Percentiles rank a stretch among this genome's conserved stretches.
Evolutionary conservation across 2,329 filamentous ascomycete genomes (phyloP).

Genomic region (Hymenoscyphus occultus): DNA sequence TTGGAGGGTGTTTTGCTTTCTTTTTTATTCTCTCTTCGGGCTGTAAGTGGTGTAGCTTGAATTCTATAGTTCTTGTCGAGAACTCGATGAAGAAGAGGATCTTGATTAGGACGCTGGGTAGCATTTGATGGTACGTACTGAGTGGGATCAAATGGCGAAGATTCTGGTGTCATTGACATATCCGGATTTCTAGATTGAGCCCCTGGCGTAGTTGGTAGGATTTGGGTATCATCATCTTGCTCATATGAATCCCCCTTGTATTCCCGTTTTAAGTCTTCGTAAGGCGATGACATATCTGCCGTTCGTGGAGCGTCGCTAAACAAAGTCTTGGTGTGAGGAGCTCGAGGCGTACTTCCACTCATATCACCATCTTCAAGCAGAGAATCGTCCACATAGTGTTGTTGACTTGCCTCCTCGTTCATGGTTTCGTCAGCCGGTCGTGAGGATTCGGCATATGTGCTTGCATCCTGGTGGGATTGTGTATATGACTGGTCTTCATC

Average conservation of each 20-base stretch:
- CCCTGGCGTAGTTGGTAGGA: constrained; percentile 36
- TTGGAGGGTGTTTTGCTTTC: constrained; percentile 36
- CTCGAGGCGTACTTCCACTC: constrained; percentile 66
- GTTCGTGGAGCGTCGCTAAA: constrained; percentile 47
- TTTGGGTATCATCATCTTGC: constrained; percentile 42
- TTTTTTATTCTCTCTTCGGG: constrained; percentile 34
- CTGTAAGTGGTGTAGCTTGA: constrained; percentile 80
- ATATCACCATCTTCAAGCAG: constrained; percentile 63
- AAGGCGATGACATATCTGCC: constrained; percentile 70
- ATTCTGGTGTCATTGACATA: constrained; percentile 62
- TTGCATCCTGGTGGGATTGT: constrained; percentile 35
- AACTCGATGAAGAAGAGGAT: constrained; percentile 85
- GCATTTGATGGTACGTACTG: constrained; percentile 41
- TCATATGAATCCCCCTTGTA: constrained; percentile 45
- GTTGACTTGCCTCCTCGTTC: constrained; percentile 30
- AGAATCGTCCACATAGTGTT: constrained; percentile 54
- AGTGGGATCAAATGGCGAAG: constrained; percentile 53
- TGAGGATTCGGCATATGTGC: constrained; percentile 38
- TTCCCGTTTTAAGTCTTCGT: constrained; percentile 69
- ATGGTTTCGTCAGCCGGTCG: constrained; percentile 36
- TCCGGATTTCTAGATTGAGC: constrained; percentile 51
- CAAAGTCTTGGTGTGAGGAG: constrained; percentile 49
- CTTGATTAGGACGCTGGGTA: constrained; percentile 46
- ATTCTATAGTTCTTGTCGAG: constrained; percentile 94
- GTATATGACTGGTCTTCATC: constrained; percentile 49